Evolutionary conservation across 768 basidiomycete genomes (phyloP).

Genomic region (Hysterangium stoloniferum): DNA sequence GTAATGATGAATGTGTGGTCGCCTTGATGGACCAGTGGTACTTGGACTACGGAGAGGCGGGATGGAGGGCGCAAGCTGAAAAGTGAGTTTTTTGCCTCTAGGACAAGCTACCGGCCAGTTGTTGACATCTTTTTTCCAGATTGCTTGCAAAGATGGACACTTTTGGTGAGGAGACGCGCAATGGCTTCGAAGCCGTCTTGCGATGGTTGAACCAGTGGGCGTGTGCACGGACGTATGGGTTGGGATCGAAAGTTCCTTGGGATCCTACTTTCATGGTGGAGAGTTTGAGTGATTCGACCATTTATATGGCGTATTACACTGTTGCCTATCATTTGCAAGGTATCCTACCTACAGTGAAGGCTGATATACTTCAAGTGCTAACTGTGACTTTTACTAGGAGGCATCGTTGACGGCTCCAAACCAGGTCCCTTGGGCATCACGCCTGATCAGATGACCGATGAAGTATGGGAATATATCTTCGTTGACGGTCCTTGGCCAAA

Average conservation of each 20-base stretch:
- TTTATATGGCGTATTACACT: slow-evolving; percentile 99
- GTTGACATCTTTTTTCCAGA: slow-evolving; percentile 38
- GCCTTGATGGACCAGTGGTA: slow-evolving; percentile 99
- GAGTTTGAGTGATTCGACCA: slow-evolving; percentile 92
- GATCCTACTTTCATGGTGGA: slow-evolving; percentile 95
- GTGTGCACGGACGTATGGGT: slow-evolving; percentile 94
- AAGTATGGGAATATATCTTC: slow-evolving; percentile 94
- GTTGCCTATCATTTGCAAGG: slow-evolving; percentile 87
- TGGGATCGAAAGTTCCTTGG: slow-evolving; percentile 95
- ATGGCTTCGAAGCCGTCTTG: slow-evolving; percentile 85
- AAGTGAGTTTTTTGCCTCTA: slow-evolving; percentile 63
- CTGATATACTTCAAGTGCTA: neutral
- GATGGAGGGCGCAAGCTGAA: slow-evolving; percentile 84
- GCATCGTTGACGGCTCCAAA: slow-evolving; percentile 68
- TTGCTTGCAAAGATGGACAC: slow-evolving; percentile 81
- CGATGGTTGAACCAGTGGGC: slow-evolving; percentile 99
- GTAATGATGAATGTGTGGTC: slow-evolving; percentile 96
- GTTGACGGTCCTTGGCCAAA: slow-evolving; percentile 70
- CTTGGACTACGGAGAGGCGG: slow-evolving; percentile 87
- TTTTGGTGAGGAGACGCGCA: slow-evolving; percentile 84
- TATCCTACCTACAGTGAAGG: slow-evolving; percentile 31
- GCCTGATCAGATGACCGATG: slow-evolving; percentile 92
- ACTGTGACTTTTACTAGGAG: slow-evolving; percentile 32
- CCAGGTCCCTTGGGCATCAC: slow-evolving; percentile 81
- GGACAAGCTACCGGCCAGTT: too few relatives aligned